A percentile compares a stretch with the other conserved stretches of the same genome.
Evolutionary conservation across 2,329 filamentous ascomycete species (phyloP).

Genomic region (Beauveria varroae): DNA sequence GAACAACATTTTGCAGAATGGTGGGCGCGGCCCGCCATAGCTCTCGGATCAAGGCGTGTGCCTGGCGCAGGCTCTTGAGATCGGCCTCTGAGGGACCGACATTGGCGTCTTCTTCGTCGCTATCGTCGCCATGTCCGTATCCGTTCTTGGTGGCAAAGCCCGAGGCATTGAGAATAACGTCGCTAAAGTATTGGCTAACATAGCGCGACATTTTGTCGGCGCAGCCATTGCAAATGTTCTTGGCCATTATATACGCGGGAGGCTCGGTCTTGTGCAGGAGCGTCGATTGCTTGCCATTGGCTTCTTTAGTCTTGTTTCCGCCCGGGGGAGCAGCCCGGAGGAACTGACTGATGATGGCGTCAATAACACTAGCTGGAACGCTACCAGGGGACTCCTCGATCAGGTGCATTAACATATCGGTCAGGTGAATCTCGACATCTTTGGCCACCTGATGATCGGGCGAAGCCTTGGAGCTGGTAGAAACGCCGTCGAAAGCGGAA

Average conservation of each 20-base stretch:
- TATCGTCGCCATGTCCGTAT: slow-evolving; percentile 51
- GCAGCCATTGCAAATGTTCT: slow-evolving; percentile 81
- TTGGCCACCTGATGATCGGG: slow-evolving; percentile 80
- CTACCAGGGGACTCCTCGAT: slow-evolving; percentile 73
- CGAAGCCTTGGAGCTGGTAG: slow-evolving; percentile 64
- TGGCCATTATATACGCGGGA: slow-evolving; percentile 92
- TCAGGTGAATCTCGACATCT: slow-evolving; percentile 91
- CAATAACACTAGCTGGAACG: slow-evolving; percentile 74
- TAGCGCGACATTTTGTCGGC: slow-evolving; percentile 93
- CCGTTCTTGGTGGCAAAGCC: slow-evolving; percentile 51
- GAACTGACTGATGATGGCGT: slow-evolving; percentile 93
- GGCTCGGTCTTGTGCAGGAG: slow-evolving; percentile 82
- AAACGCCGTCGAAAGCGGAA: slow-evolving; percentile 85
- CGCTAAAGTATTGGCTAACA: slow-evolving; percentile 93
- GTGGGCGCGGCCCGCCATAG: slow-evolving; percentile 87
- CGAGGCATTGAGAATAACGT: slow-evolving; percentile 86
- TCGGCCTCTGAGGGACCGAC: slow-evolving; percentile 72
- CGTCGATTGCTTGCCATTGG: slow-evolving; percentile 73
- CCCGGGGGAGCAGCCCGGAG: slow-evolving; percentile 72
- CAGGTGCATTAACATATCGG: slow-evolving; percentile 71
- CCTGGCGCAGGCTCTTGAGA: slow-evolving; percentile 79
- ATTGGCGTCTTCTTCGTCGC: slow-evolving; percentile 53
- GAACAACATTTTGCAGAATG: slow-evolving; percentile 86
- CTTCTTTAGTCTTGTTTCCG: slow-evolving; percentile 51
- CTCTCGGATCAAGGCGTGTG: slow-evolving; percentile 81